Evolutionary conservation across 352 stramenopile genomes (phyloP), one percentile per base, ranked within the genome.

Genomic region (Globisporangium cystogenes): DNA sequence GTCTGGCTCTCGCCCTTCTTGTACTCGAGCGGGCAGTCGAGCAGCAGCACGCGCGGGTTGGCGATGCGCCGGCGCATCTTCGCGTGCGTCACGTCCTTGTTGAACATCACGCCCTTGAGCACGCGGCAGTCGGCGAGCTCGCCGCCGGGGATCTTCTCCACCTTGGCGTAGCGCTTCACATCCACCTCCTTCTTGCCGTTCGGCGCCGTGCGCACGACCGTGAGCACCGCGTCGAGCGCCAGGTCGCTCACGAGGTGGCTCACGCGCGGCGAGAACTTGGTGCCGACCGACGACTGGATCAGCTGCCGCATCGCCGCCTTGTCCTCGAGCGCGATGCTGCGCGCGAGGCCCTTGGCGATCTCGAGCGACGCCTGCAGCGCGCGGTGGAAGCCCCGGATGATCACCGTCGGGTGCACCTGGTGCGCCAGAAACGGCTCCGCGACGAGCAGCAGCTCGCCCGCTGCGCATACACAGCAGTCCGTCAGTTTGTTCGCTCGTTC

Each of bases 21-120:
- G 86, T 99, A 99, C 80, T 99, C 97, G 21, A 99, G 82, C 15
- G 97, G 96, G 68, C 95, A 98, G 74, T 99, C 97, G 1, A 99
- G 68, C 49, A 99, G 80, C 23, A 99, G 74, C 57, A 99, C 97
- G 33, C 97, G 92, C 35, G 97, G 97, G 76, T 99, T 98, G 68
- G 99, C 95, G 70, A 99, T 99, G 47, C 83, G 83, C 52, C 97
- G 92, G 42, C 95, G 82, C 97, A 99, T 99, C 81, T 98, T 98
- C 41, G 96, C 97, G 86, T 99, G 97, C 20, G 96, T 99, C 45
- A 98, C 93, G 72, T 99, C 97, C 82, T 99, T 99, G 84, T 99
- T 99, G 79, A 99, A 98, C 96, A 99, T 99, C 52, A 99, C 88
- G 53, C 97, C 97, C 63, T 96, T 92, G 26, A 99, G 76, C 36